Percentiles rank a stretch among this genome's conserved stretches.
Evolutionary conservation across 805 yeast species (phyloP).

Genomic region (Tetrapisispora phaffii): DNA sequence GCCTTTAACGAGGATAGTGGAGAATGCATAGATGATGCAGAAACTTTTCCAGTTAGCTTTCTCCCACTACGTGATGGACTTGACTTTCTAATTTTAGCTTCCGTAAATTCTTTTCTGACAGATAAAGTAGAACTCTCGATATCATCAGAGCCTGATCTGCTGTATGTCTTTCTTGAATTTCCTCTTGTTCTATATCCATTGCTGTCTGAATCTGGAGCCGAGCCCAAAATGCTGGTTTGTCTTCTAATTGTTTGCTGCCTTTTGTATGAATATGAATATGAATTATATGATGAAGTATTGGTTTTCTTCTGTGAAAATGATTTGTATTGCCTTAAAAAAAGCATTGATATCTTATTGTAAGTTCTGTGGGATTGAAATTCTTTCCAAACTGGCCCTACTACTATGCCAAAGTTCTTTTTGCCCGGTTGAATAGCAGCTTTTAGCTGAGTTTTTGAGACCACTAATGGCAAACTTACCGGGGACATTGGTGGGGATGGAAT

Average conservation of each 20-base stretch:
- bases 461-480: constrained; percentile 12
- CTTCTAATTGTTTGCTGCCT: neutral
- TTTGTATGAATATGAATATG: neutral
- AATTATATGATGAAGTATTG: constrained; percentile 3
- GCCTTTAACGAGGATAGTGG: constrained; percentile 20
- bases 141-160: neutral
- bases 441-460: neutral
- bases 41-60: constrained; percentile 1
- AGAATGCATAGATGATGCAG: constrained; percentile 18
- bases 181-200: constrained; percentile 15
- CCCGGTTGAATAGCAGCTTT: neutral
- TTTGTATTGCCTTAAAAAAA: constrained; percentile 20
- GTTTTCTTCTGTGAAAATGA: constrained; percentile 5
- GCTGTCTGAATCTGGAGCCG: constrained; percentile 12
- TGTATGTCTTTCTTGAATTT: constrained; percentile 4
- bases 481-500: constrained; percentile 29
- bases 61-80: neutral
- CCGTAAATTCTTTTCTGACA: neutral
- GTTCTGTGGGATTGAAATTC: constrained; percentile 8
- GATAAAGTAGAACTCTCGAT: neutral
- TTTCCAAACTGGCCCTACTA: constrained; percentile 17
- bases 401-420: constrained; percentile 6
- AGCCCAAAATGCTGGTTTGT: neutral
- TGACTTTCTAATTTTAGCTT: constrained; percentile 6
- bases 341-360: constrained; percentile 12